Conservation (phyloP, 2,329 filamentous ascomycete genomes). For the Claviceps capensis region DNA sequence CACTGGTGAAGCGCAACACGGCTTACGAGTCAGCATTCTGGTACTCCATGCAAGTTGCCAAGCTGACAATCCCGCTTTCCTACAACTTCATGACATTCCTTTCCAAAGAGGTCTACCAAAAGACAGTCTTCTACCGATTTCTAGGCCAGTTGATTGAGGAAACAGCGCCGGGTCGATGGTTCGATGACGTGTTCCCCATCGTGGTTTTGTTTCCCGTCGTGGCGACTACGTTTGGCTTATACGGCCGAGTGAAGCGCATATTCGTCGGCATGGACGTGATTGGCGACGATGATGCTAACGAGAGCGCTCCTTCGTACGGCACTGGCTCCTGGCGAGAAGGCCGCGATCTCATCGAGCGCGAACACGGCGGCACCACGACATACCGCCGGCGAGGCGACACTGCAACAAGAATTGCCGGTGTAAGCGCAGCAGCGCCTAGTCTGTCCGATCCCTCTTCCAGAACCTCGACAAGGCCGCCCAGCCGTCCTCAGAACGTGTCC, state of each 20-base stretch:
- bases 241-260: slow-evolving; percentile 65
- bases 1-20: slow-evolving; percentile 79
- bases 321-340: slow-evolving; percentile 86
- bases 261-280: slow-evolving; percentile 66
- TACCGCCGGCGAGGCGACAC: slow-evolving; percentile 34
- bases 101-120: slow-evolving; percentile 53
- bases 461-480: slow-evolving; percentile 19
- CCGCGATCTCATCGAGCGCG: slow-evolving; percentile 75
- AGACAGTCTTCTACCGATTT: slow-evolving; percentile 79
- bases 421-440: slow-evolving; percentile 27
- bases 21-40: slow-evolving; percentile 89
- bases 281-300: slow-evolving; percentile 49
- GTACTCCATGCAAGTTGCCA: slow-evolving; percentile 87
- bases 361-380: slow-evolving; percentile 53
- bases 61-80: slow-evolving; percentile 78
- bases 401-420: slow-evolving; percentile 18
- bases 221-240: slow-evolving; percentile 79
- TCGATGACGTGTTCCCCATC: slow-evolving; percentile 79
- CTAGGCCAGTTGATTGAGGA: slow-evolving; percentile 73
- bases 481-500: slow-evolving; percentile 28
- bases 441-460: slow-evolving; percentile 32
- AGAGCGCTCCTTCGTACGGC: slow-evolving; percentile 51
- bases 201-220: slow-evolving; percentile 76
- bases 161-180: slow-evolving; percentile 68
- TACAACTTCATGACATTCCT: slow-evolving; percentile 97